Evolutionary conservation across 2,329 filamentous ascomycete genomes (phyloP).

Genomic region (Moelleriella libera): DNA sequence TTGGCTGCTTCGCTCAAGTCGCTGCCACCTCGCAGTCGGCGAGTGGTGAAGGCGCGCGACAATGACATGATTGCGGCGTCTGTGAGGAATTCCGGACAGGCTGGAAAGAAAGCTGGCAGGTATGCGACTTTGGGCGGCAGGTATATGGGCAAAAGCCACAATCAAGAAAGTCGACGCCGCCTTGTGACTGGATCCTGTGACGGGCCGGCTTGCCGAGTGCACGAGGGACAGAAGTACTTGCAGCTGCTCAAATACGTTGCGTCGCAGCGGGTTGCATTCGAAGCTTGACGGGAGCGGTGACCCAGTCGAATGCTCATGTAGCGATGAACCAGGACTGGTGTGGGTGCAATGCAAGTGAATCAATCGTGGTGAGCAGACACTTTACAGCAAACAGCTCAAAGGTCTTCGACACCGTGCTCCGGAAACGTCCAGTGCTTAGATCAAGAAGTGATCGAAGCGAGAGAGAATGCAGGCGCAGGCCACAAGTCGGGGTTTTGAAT

Average conservation of each 20-base stretch:
- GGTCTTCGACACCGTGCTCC: background rate
- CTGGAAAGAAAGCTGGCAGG: constrained; percentile 1
- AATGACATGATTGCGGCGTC: constrained; percentile 30
- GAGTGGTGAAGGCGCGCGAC: constrained; percentile 58
- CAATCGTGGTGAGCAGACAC: background rate
- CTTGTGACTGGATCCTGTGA: constrained; percentile 2
- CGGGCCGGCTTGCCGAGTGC: background rate
- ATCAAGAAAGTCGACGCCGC: background rate
- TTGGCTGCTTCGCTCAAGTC: constrained; percentile 27
- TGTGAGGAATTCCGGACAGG: background rate
- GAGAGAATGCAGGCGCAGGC: background rate
- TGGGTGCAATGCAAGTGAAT: background rate
- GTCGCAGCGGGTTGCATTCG: constrained; percentile 4
- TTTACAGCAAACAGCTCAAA: background rate
- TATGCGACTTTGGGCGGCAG: background rate
- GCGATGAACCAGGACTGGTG: background rate
- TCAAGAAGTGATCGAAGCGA: background rate
- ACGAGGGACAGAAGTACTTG: background rate
- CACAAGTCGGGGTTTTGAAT: background rate
- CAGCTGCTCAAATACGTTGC: constrained; percentile 2
- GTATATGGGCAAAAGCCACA: background rate
- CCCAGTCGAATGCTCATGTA: background rate
- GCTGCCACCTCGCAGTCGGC: constrained; percentile 41
- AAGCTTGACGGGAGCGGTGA: background rate
- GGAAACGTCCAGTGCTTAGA: background rate